Evolutionary conservation across 2,329 filamentous ascomycete genomes (phyloP), one percentile per base, ranked within the genome.

Genomic region (Aspergillaceae sp.): DNA sequence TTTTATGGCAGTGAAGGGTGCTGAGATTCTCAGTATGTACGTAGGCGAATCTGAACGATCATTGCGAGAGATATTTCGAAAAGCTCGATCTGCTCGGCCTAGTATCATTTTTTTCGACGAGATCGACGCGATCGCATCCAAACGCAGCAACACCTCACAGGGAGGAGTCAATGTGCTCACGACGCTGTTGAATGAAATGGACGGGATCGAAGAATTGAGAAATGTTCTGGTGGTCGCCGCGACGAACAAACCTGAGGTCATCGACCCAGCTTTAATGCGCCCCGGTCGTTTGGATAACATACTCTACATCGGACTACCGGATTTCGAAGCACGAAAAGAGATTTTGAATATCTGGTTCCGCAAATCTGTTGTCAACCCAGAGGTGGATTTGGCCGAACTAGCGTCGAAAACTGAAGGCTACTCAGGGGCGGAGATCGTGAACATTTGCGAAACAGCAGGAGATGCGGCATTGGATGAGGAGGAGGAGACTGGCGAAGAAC

Each of bases 71-170:
- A 80, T 96, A 1, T 96, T 97, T 63, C 78, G 83, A 44, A 86
- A 90, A 56, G 91, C 91, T 1, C 78, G 86, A 37, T 83, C 84
- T n/a, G 90, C 89, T 6, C 82, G 83, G 43, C 91, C 91, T 0
- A 89, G 86, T 62, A 91, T 96, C 67, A 89, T 97, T 57, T 97
- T 96, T 74, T 95, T 96, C 55, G 90, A 97, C 63, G 90, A 97
- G 65, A 92, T 97, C 56, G 90, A 97, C 68, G 83, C 87, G 4
- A 91, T 97, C 51, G 86, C 75, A 34, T 75, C 76, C 32, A 74
- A 74, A 66, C 59, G 83, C 70, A 75, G 67, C 42, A 65, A 59
- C 36, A 61, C 71, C 36, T 70, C 74, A 44, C 65, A 77, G 9
- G 73, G 73, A 28, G 73, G 73, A 3, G 76, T 95, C 41, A 92